Percentiles rank a stretch among this genome's conserved stretches.
Evolutionary conservation across 2,329 filamentous ascomycete genomes (phyloP).

Genomic region (Ophioceras dolichostomum): DNA sequence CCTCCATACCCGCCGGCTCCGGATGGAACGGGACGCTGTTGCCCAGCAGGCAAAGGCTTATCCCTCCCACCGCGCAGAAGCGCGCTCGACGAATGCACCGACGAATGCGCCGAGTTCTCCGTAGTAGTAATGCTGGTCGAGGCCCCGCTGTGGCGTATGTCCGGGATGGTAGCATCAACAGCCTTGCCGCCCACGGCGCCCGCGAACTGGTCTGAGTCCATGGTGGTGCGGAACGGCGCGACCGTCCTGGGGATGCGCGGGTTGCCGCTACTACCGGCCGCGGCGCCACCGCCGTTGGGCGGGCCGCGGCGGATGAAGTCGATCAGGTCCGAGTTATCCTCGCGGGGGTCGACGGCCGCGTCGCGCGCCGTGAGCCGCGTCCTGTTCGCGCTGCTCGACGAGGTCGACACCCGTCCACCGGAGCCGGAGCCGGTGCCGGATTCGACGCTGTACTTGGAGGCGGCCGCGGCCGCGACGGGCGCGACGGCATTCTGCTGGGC

Average conservation of each 20-base stretch:
- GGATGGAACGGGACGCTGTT: too few relatives aligned
- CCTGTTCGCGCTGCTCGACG: conserved; percentile 23
- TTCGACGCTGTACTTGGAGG: too few relatives aligned
- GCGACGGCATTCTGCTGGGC: conserved; percentile 9
- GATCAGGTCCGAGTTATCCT: conserved; percentile 75
- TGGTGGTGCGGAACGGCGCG: conserved; percentile 72
- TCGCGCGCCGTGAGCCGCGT: conserved; percentile 59
- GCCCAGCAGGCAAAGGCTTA: conserved; percentile 13
- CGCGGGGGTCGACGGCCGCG: conserved; percentile 46
- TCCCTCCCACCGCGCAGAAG: conserved; percentile 38
- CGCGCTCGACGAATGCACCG: conserved; percentile 63
- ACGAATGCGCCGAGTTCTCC: conserved; percentile 42
- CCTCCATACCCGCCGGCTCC: too few relatives aligned
- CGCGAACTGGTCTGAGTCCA: conserved; percentile 71
- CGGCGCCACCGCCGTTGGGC: conserved; percentile 40
- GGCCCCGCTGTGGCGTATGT: conserved; percentile 41
- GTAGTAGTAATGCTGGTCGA: conserved; percentile 46
- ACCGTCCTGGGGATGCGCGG: conserved; percentile 72
- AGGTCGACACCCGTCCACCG: conserved; percentile 18
- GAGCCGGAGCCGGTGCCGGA: too few relatives aligned
- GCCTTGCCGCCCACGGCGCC: conserved; percentile 41
- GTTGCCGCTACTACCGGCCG: neutral
- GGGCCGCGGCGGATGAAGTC: conserved; percentile 91
- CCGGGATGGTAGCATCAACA: conserved; percentile 43
- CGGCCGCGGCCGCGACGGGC: conserved; percentile 1